Conservation (phyloP, 345 rosid genomes). For the Hypericum androsaemum region DNA sequence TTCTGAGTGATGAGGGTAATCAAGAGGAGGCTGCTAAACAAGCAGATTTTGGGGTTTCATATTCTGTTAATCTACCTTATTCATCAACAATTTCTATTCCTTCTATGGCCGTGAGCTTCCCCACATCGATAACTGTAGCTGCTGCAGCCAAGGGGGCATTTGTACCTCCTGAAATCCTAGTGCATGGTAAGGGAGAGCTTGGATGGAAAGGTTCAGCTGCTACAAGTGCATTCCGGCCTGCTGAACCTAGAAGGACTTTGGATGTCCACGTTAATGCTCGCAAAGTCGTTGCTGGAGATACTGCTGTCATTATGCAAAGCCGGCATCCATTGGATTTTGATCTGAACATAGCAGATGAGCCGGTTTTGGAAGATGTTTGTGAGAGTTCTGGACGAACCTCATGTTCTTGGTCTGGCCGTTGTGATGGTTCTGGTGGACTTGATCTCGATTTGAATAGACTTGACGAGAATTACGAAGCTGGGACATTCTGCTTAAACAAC, state of each 20-base stretch:
- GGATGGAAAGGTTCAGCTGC: slow-evolving; percentile 99
- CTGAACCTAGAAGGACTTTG: slow-evolving; percentile 62
- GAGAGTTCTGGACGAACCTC: slow-evolving; percentile 28
- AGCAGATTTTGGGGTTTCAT: slow-evolving; percentile 23
- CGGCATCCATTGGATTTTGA: slow-evolving; percentile 62
- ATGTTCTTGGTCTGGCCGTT: slow-evolving; percentile 20
- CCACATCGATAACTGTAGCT: slow-evolving; percentile 65
- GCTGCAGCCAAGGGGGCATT: slow-evolving; percentile 87
- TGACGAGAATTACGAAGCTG: slow-evolving; percentile 44
- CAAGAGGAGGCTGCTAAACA: slow-evolving; percentile 28
- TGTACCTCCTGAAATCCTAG: slow-evolving; percentile 63
- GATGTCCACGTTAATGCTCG: slow-evolving; percentile 32
- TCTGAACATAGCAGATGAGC: slow-evolving; percentile 76
- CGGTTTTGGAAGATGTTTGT: slow-evolving; percentile 59
- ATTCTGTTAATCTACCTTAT: slow-evolving; percentile 26
- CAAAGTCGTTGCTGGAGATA: slow-evolving; percentile 25
- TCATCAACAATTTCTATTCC: slow-evolving; percentile 33
- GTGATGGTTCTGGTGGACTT: slow-evolving; percentile 48
- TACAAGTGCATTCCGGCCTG: slow-evolving; percentile 95
- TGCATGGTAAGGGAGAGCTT: slow-evolving; percentile 53
- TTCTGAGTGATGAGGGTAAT: slow-evolving; percentile 45
- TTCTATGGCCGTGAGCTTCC: slow-evolving; percentile 17
- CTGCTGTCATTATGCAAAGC: slow-evolving; percentile 24
- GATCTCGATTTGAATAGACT: slow-evolving; percentile 78
- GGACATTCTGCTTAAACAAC: no score